Percentiles rank a stretch among this genome's conserved stretches.
Evolutionary conservation across 768 basidiomycete species (phyloP).

Genomic region (Sarcodon aspratus): DNA sequence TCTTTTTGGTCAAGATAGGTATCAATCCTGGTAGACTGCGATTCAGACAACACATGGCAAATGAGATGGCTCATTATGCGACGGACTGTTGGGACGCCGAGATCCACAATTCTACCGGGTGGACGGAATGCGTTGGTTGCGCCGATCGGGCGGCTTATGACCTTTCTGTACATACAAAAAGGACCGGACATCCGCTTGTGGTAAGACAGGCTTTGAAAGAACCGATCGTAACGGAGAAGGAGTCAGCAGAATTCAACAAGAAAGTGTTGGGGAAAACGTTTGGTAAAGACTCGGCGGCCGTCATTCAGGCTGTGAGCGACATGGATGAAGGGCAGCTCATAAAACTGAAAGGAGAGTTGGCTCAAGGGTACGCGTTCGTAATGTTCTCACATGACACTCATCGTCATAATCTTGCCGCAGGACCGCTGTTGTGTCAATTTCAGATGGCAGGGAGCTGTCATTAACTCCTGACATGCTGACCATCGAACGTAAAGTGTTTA

Average conservation of each 20-base stretch:
- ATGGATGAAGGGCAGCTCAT: constrained; percentile 57
- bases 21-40: constrained; percentile 74
- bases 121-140: constrained; percentile 99
- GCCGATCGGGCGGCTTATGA: constrained; percentile 98
- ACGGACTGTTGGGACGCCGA: constrained; percentile 99
- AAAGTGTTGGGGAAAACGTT: constrained; percentile 84
- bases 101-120: constrained; percentile 82
- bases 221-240: constrained; percentile 73
- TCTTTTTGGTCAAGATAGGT: constrained; percentile 85
- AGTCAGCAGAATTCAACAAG: constrained; percentile 75
- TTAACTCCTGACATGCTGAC: constrained; percentile 65
- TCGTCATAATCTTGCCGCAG: constrained; percentile 20
- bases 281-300: constrained; percentile 63
- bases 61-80: constrained; percentile 99
- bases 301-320: constrained; percentile 53
- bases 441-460: constrained; percentile 56
- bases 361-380: constrained; percentile 47
- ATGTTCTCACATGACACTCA: constrained; percentile 5
- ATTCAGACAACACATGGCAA: constrained; percentile 97
- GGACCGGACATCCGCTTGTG: constrained; percentile 76
- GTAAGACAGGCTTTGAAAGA: constrained; percentile 82
- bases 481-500: constrained; percentile 77
- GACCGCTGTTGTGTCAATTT: constrained; percentile 38
- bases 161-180: constrained; percentile 75
- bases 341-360: constrained; percentile 59